These are phyloP conservation scores for Dactylellina drechsleri DNA, from an alignment of 2,329 filamentous ascomycete species.

Conservation along the genomic window DNA sequence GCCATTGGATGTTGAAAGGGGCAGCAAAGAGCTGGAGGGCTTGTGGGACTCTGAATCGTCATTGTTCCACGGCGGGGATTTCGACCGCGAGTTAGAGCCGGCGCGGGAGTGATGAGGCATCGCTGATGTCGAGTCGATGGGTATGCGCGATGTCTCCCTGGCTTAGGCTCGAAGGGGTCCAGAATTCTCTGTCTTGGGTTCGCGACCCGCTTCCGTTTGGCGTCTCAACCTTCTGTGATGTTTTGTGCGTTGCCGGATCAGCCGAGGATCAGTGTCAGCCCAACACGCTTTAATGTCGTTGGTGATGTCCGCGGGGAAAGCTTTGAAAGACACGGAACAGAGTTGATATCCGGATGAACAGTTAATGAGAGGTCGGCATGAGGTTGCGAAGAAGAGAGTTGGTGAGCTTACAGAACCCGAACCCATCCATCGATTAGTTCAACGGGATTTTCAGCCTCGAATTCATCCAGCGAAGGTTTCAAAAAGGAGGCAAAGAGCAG, in stretches of 20 bases:
- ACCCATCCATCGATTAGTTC: no score
- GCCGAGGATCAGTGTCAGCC: background rate
- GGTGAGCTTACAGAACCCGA: background rate
- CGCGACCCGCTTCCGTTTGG: constrained; percentile 22
- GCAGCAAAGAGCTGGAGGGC: constrained; percentile 35
- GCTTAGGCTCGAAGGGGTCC: background rate
- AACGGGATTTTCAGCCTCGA: constrained; percentile 17
- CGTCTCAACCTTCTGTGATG: background rate
- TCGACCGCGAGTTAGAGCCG: constrained; percentile 37
- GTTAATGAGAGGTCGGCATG: no score
- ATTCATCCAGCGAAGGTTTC: constrained; percentile 6
- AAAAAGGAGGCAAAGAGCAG: background rate
- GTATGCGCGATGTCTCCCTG: constrained; percentile 1
- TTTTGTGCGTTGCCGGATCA: constrained; percentile 9
- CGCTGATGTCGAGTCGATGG: background rate
- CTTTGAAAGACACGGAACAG: no score
- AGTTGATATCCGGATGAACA: no score
- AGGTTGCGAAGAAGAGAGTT: background rate
- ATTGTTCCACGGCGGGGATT: constrained; percentile 47
- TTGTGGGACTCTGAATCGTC: constrained; percentile 20
- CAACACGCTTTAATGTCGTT: background rate
- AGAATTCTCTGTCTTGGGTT: background rate
- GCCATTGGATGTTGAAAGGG: constrained; percentile 43
- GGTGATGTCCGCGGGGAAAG: background rate
- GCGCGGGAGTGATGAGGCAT: constrained; percentile 46